Evolutionary conservation across 768 basidiomycete species (phyloP), one percentile per base, ranked within the genome.

Genomic region (Tulasnella sp.): DNA sequence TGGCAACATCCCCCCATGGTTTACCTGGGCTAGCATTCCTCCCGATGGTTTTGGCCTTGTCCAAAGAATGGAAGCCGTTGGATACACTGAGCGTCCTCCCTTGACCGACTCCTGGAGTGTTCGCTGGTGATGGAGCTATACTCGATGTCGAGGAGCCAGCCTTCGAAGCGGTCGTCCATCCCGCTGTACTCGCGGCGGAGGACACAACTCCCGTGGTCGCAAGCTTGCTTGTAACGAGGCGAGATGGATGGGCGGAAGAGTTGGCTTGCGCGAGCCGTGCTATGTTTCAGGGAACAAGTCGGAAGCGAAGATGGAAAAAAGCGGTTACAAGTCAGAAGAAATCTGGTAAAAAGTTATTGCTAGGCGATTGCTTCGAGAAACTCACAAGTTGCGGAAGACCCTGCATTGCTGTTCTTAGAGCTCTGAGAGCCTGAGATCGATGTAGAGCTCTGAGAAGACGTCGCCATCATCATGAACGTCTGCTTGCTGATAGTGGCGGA

Each of bases 401-500:
- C 34, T 38, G 34, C 34, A 38, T 38, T 38, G 34, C 7, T 15
- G 15, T 38, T 38, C 34, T 38, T 38, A 15, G 34, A 38, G 34
- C 34, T 38, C 34, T 38, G 34, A 38, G 34, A 38, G 34, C 34
- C 34, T 38, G 34, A 38, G 5, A 38, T 15, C 5, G 34, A 38
- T 38, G 7, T 15, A 65, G 10, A 66, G 66, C 38, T 64, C 59
- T 81, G 74, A 44, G 83, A 70, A 4, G 82, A 82, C 57, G 85
- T 86, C 41, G 61, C 42, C 78, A 93, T 94, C 75, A 92, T 87
- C 44, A 97, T 75, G 71, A 97, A 98, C 34, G 34, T 38, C 72
- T 89, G 91, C 81, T 92, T 94, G 75, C 90, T 94, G 71, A 97
- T 90, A 68, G 91, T 92, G 63, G 91, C 81, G 27, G 90, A 81